These are phyloP conservation scores for Tulasnella sp. DNA, from an alignment of 768 basidiomycete genomes.

Conservation along the genomic window DNA sequence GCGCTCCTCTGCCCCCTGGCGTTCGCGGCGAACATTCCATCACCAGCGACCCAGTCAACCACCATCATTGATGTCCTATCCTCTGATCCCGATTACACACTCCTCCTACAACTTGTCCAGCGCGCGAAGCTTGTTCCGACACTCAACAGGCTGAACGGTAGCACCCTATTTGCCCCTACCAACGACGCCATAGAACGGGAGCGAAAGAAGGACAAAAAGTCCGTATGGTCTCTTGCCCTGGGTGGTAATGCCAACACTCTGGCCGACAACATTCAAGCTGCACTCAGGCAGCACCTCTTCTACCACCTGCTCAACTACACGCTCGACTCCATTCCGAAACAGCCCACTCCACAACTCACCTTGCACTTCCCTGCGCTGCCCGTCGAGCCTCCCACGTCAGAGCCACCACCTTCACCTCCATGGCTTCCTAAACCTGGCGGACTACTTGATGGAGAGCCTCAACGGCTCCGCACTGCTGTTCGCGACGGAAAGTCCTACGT, in stretches of 20 bases:
- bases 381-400: slow-evolving; percentile 46
- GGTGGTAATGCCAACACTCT: slow-evolving; percentile 27
- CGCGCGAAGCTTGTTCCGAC: slow-evolving; percentile 80
- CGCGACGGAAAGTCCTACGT: slow-evolving; percentile 33
- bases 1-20: neutral
- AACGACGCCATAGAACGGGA: slow-evolving; percentile 72
- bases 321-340: slow-evolving; percentile 33
- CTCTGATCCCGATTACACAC: slow-evolving; percentile 62
- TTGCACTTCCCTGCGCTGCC: slow-evolving; percentile 56
- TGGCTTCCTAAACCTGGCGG: slow-evolving; percentile 82
- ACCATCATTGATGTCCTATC: slow-evolving; percentile 73
- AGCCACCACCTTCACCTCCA: slow-evolving; percentile 64
- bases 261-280: slow-evolving; percentile 70
- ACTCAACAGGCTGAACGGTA: slow-evolving; percentile 68
- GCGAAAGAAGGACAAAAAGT: slow-evolving; percentile 23
- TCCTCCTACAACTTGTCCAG: slow-evolving; percentile 65
- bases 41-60: slow-evolving; percentile 3
- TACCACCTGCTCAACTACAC: slow-evolving; percentile 88
- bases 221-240: slow-evolving; percentile 32
- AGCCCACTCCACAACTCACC: slow-evolving; percentile 38
- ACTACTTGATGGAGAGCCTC: slow-evolving; percentile 65
- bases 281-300: slow-evolving; percentile 80
- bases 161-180: slow-evolving; percentile 89
- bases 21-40: neutral
- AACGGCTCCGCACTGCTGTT: slow-evolving; percentile 56